A percentile compares a stretch with the other conserved stretches of the same genome.
phyloP scores from a whole-genome alignment of 2,329 filamentous ascomycete species.

The Xylaria polymorpha region DNA sequence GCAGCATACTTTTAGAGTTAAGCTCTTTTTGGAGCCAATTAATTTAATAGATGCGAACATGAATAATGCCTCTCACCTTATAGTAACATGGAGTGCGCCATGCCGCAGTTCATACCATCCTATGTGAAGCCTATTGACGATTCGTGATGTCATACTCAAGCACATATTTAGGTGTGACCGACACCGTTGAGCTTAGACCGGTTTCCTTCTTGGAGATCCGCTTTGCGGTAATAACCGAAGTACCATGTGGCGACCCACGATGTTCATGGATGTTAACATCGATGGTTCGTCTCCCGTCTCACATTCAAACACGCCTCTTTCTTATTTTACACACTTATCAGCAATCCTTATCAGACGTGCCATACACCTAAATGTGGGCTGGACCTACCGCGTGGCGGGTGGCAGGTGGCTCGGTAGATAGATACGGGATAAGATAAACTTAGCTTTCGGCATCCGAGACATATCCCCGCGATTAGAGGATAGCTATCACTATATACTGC shows the following conservation, averaged over 20 bases:
- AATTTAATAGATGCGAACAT: neutral
- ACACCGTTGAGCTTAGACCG: neutral
- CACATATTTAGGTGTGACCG: neutral
- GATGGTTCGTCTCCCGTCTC: neutral
- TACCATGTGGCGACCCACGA: neutral
- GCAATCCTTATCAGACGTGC: neutral
- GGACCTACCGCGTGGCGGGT: no score
- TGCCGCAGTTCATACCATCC: no score
- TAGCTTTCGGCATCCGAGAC: neutral
- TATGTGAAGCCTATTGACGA: neutral
- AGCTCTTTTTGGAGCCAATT: neutral
- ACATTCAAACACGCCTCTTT: neutral
- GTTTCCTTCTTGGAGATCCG: neutral
- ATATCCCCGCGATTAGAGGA: neutral
- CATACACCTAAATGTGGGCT: neutral
- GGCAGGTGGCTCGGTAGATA: neutral
- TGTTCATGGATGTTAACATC: neutral
- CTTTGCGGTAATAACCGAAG: neutral
- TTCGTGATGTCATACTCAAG: neutral
- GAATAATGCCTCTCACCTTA: neutral
- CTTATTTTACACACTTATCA: neutral
- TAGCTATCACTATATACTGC: neutral
- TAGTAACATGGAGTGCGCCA: neutral
- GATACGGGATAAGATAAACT: constrained; percentile 8
- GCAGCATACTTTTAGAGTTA: neutral